Evolutionary conservation across 169 alveolate species (phyloP), one percentile per base, ranked within the genome.

Genomic region (Plasmodium chabaudi): DNA sequence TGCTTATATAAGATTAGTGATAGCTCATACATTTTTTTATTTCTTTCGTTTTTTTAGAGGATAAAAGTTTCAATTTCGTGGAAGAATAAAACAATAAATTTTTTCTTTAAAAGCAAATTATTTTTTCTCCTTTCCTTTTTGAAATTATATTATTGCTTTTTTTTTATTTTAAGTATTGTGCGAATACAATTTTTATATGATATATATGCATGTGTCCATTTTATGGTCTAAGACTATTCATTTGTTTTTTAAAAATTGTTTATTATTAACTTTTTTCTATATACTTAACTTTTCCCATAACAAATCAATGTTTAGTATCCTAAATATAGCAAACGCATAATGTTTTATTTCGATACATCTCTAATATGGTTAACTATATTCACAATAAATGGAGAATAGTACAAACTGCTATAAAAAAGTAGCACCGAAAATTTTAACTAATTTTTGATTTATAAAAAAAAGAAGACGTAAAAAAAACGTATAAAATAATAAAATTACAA

Each of bases 31-130:
- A 34, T 34, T 34, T 34, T 34, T 12, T 47, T 68, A 9, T 13
- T 65, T 46, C 39, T 68, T 44, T 68, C 47, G 12, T 65, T 34
- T 34, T 65, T n/a, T 65, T 15, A 68, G 77, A 68, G 47, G 47
- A 47, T 17, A 49, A 68, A 68, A 19, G 57, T 47, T 68, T 68
- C 34, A 60, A 68, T 68, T 68, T 68, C 46, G 77, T 42, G n/a
- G 77, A 68, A 68, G 42, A 47, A 68, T 15, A 19, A 10, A 68
- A 68, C 25, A 15, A 57, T 57, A 57, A 57, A 17, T 23, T 51
- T 13, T 51, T 51, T n/a, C 59, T 12, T n/a, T 12, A 49, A 49
- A n/a, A 7, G 4, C 27, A 56, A 56, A n/a, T 56, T 1, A 10
- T 17, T 56, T 56, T 56, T 56, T 5, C n/a, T n/a, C 4, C 42